phyloP scores from a whole-genome alignment of 164 flowering plant species.

The Malania oleifera region DNA sequence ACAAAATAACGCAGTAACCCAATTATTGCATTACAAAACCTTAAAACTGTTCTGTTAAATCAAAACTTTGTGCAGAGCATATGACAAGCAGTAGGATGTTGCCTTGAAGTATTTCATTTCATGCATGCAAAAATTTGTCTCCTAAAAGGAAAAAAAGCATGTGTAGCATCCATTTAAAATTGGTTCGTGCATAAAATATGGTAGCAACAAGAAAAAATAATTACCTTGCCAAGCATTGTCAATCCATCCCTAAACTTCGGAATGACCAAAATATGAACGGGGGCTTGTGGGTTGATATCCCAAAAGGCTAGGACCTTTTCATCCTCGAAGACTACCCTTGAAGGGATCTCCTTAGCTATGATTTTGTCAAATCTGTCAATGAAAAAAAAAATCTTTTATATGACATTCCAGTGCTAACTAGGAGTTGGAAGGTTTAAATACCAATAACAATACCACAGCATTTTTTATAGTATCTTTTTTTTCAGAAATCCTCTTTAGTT shows the following conservation, averaged over 20 bases:
- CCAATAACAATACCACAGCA: constrained; percentile 9
- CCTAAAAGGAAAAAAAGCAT: neutral
- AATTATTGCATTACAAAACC: neutral
- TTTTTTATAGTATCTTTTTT: neutral
- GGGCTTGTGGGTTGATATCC: constrained; percentile 90
- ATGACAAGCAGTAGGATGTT: neutral
- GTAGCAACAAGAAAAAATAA: neutral
- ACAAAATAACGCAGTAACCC: neutral
- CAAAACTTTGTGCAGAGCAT: neutral
- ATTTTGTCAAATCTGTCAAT: constrained; percentile 87
- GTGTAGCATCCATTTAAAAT: neutral
- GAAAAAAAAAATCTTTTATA: neutral
- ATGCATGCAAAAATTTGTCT: neutral
- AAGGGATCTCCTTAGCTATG: constrained; percentile 85
- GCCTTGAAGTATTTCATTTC: neutral
- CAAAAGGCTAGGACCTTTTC: constrained; percentile 84
- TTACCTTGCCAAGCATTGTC: constrained; percentile 71
- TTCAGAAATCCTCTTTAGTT: too few relatives aligned
- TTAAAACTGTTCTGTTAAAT: neutral
- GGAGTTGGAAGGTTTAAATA: neutral
- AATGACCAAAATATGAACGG: constrained; percentile 80
- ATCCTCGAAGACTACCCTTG: constrained; percentile 85
- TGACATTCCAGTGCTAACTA: neutral
- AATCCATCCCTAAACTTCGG: constrained; percentile 86
- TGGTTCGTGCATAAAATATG: neutral